A percentile compares a stretch with the other conserved stretches of the same genome.
Evolutionary conservation across 495 filamentous ascomycete species (phyloP).

Genomic region (Penicillium samsonianum): DNA sequence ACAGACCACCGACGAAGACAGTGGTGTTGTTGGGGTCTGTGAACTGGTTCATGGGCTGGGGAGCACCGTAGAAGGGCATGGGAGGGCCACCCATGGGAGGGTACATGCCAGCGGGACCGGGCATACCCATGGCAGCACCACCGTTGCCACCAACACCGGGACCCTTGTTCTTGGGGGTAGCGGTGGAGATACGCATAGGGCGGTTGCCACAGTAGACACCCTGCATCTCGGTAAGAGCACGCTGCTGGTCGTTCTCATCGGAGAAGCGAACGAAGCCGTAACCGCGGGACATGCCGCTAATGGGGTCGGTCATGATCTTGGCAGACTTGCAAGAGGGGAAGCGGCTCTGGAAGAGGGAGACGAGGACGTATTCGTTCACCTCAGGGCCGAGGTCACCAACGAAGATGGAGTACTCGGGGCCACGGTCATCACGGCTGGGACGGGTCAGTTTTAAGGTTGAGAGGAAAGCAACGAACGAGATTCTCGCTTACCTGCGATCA

Average conservation of each 20-base stretch:
- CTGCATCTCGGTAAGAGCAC: constrained; percentile 95
- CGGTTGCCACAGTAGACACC: constrained; percentile 99
- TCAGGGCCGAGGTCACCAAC: constrained; percentile 97
- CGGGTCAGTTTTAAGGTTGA: neutral
- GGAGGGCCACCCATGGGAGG: constrained; percentile 76
- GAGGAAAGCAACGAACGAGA: neutral
- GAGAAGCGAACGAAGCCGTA: constrained; percentile 98
- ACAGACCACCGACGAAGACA: constrained; percentile 96
- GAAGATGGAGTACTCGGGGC: constrained; percentile 95
- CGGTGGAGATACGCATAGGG: constrained; percentile 98
- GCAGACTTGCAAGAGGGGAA: constrained; percentile 98
- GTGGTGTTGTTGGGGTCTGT: constrained; percentile 99
- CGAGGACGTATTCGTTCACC: constrained; percentile 97
- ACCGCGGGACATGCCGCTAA: constrained; percentile 94
- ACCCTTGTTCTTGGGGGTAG: constrained; percentile 94
- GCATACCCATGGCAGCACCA: constrained; percentile 56
- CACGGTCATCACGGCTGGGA: constrained; percentile 83
- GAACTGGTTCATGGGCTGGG: constrained; percentile 99
- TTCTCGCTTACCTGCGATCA: constrained; percentile 73
- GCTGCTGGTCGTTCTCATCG: constrained; percentile 91
- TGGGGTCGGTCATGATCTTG: constrained; percentile 99
- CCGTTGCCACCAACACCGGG: constrained; percentile 60
- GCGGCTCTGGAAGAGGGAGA: constrained; percentile 92
- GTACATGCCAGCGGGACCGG: constrained; percentile 51
- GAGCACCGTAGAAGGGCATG: constrained; percentile 78